phyloP scores from a whole-genome alignment of 768 basidiomycete genomes.

The Phlegmacium glaucopus region DNA sequence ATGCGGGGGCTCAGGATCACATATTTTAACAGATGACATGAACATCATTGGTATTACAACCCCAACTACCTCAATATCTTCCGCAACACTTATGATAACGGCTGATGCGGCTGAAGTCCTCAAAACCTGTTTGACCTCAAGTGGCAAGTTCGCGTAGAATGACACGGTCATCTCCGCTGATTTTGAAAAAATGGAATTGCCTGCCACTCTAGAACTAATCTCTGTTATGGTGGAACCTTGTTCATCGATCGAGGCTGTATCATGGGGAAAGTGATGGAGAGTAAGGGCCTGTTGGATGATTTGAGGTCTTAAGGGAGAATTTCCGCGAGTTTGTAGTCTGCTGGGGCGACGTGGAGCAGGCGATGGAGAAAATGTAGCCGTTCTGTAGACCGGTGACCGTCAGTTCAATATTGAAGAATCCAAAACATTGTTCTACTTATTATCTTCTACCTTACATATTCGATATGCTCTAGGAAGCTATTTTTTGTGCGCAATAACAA shows the following conservation, averaged over 20 bases:
- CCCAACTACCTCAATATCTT: no score
- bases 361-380: slow-evolving; percentile 62
- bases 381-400: slow-evolving; percentile 15
- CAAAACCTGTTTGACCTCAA: slow-evolving; percentile 72
- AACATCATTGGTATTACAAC: no score
- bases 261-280: slow-evolving; percentile 33
- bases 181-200: slow-evolving; percentile 60
- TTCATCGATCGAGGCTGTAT: slow-evolving; percentile 52
- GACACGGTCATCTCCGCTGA: slow-evolving; percentile 66
- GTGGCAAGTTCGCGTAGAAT: slow-evolving; percentile 67
- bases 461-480: not conserved
- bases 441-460: no score
- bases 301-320: slow-evolving; percentile 17
- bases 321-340: slow-evolving; percentile 25
- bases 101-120: slow-evolving; percentile 55
- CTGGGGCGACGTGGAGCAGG: slow-evolving; percentile 56
- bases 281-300: slow-evolving; percentile 40
- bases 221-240: slow-evolving; percentile 36
- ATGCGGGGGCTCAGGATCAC: no score
- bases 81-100: not conserved
- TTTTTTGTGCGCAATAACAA: slow-evolving; percentile 46
- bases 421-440: no score
- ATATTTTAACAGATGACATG: no score
- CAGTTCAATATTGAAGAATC: not conserved
- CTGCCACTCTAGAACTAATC: slow-evolving; percentile 29